A percentile compares a stretch with the other conserved stretches of the same genome.
These are phyloP conservation scores for Curvularia verruculosa DNA, from an alignment of 2,329 filamentous ascomycete genomes.

Conservation along the genomic window DNA sequence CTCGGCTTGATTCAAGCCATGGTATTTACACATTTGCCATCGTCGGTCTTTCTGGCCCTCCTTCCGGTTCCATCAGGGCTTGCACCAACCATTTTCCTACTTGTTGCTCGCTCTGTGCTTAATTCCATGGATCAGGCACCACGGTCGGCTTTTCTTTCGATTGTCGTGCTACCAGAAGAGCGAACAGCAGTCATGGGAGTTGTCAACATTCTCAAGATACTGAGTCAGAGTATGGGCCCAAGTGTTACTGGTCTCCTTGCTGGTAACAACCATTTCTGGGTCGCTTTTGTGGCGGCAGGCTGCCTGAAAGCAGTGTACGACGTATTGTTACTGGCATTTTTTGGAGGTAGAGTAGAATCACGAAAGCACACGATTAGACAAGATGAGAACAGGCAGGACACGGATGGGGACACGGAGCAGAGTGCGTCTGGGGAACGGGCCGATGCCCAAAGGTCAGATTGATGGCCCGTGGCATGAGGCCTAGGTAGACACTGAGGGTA, in stretches of 20 bases:
- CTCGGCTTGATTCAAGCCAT: conserved; percentile 59
- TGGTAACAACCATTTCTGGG: conserved; percentile 43
- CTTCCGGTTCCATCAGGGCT: conserved; percentile 36
- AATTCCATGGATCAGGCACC: conserved; percentile 51
- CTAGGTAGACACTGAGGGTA: background rate
- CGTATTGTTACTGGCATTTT: conserved; percentile 43
- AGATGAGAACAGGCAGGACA: conserved; percentile 2
- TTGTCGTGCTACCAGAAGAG: conserved; percentile 44
- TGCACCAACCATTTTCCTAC: conserved; percentile 37
- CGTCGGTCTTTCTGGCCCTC: conserved; percentile 43
- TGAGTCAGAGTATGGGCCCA: conserved; percentile 45
- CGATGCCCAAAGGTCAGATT: conserved; percentile 2
- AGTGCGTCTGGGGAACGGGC: background rate
- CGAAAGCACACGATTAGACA: conserved; percentile 13
- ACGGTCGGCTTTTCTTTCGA: conserved; percentile 43
- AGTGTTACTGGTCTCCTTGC: conserved; percentile 46
- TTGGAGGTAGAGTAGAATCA: conserved; percentile 36
- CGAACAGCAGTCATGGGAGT: conserved; percentile 50
- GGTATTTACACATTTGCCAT: conserved; percentile 48
- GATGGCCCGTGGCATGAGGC: background rate
- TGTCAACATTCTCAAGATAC: conserved; percentile 48
- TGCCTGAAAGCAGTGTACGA: conserved; percentile 47
- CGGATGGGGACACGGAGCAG: background rate
- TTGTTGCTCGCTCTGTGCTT: conserved; percentile 40
- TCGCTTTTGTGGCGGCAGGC: conserved; percentile 49